Evolutionary conservation across 2,329 filamentous ascomycete species (phyloP), one percentile per base, ranked within the genome.

Genomic region (Alternaria sp.): DNA sequence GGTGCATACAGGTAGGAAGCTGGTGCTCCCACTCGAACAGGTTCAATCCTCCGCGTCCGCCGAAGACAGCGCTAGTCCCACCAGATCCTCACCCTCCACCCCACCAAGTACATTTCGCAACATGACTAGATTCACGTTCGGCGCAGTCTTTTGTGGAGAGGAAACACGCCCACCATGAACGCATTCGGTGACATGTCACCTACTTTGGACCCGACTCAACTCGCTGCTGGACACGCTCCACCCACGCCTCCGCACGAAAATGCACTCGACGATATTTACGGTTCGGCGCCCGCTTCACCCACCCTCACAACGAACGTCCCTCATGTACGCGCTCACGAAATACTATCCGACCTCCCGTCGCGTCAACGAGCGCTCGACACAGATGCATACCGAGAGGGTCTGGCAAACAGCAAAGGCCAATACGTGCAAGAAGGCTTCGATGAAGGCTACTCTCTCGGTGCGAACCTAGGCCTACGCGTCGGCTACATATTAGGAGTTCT

Each of bases 371-470:
- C 92, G 59, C 93, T 97, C 78, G 87, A 89, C 56, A 97, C 92
- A 8, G 90, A 92, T 43, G 96, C 96, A 20, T 98, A 98, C 81
- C 90, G 95, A 63, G 94, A 97, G 73, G 96, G 95, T 47, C 87
- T 98, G 57, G 87, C 90, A 0, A 84, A 83, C 4, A 92, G 91
- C 30, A 98, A 98, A 78, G 87, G 87, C 25, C 82, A 85, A 51
- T 91, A 89, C 72, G 88, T 97, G 25, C 96, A 99, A 80, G 85
- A 85, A 14, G 95, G 95, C 0, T 98, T 99, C 75, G 96, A 99
- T 77, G 92, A 95, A 68, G 95, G 95, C 0, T 98, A 94, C 78
- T 85, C 89, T 14, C 84, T 98, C 0, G 96, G 96, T 12, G 94
- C 93, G 1, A 89, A 90, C 55, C 82, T 98, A 28, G 96, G 95